Evolutionary conservation across 2,329 filamentous ascomycete species (phyloP).

Genomic region (Daldinia sp.): DNA sequence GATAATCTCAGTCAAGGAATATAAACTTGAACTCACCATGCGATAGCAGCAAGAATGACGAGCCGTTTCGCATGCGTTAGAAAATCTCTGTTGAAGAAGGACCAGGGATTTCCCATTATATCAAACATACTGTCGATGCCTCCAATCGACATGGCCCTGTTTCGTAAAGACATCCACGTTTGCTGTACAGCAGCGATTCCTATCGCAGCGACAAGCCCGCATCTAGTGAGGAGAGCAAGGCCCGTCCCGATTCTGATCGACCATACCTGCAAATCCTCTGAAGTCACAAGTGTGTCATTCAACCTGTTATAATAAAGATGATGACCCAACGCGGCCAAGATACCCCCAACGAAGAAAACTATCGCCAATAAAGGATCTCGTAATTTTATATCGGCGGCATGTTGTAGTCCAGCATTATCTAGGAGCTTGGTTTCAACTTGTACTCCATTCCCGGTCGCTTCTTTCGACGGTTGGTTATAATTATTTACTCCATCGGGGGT

Average conservation of each 20-base stretch:
- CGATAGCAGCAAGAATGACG: background rate
- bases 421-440: background rate
- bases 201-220: conserved; percentile 11
- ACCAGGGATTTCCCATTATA: conserved; percentile 15
- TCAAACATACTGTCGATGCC: conserved; percentile 24
- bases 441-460: background rate
- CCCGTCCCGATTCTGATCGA: conserved; percentile 22
- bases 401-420: background rate
- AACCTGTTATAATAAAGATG: background rate
- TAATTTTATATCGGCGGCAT: background rate
- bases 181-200: conserved; percentile 15
- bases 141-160: conserved; percentile 11
- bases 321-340: background rate
- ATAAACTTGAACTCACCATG: background rate
- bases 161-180: conserved; percentile 13
- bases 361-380: background rate
- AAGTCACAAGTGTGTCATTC: background rate
- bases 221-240: conserved; percentile 6
- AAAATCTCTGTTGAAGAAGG: conserved; percentile 14
- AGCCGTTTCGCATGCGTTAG: conserved; percentile 6
- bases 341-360: background rate
- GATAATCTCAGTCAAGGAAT: background rate
- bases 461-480: background rate
- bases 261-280: conserved; percentile 9
- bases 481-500: background rate